Base-by-base conservation (phyloP, 1,284 basidiomycete species). In the Ceratobasidium theobromae region DNA sequence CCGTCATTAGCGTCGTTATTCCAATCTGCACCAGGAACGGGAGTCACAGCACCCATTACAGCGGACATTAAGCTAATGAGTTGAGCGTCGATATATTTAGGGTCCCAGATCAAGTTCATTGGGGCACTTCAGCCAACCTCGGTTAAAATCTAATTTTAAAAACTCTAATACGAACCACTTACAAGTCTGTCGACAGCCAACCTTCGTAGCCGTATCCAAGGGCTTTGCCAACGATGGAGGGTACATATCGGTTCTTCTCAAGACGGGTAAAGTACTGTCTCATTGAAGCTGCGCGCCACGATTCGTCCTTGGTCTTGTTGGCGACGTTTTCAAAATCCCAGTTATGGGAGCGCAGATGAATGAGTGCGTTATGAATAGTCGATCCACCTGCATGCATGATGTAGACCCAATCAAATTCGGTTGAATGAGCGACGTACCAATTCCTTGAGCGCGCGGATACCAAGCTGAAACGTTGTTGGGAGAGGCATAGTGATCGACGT, bases 321-420 rank as follows among this genome's bases (percentile, higher is more conserved):
- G 49, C 33, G 16, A 65, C 45, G 18, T 53, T 21, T 3, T 54
- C 52, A 38, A 43, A 68, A 32, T 65, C 67, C 51, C 60, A 68
- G 12, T 28, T 45, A 25, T 68, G 67, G 25, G 67, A 41, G 52
- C 49, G 51, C 23, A 35, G 30, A 35, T 45, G 53, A 53, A 68
- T 48, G 14, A 68, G 52, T 25, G 67, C 67, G 32, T 68, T 68
- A 52, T 65, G 67, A 51, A 51, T 41, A 23, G 32, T 43, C 28
- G 45, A 62, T 27, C 30, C 43, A 18, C 28, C 49, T 53, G 23
- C n/a, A 51, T 21, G 25, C 6, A 27, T 45, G 21, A 32, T 41
- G 12, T 45, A 28, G n/a, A n/a, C n/a, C n/a, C n/a, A n/a, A n/a
- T 45, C 5, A 45, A 25, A 9, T 33, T 23, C 32, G 28, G 27